These are phyloP conservation scores for Carpinus fangiana DNA, from an alignment of 306 rosid species.

Conservation along the genomic window DNA sequence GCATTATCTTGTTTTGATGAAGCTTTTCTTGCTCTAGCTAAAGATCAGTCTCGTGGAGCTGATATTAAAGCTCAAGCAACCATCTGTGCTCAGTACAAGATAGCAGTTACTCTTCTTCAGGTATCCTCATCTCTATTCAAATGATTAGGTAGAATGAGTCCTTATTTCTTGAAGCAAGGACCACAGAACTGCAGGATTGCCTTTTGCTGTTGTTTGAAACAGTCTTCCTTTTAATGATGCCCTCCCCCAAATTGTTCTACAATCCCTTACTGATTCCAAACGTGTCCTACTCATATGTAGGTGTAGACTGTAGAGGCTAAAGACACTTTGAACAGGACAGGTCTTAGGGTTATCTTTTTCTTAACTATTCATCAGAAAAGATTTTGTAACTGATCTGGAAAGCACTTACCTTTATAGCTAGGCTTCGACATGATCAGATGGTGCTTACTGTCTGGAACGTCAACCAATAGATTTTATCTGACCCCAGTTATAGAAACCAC, in stretches of 20 bases:
- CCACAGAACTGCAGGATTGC: neutral
- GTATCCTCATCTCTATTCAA: constrained; percentile 42
- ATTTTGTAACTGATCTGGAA: neutral
- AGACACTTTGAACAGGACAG: neutral
- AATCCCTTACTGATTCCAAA: neutral
- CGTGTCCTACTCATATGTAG: neutral
- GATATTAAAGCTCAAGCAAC: constrained; percentile 98
- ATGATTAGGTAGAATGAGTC: constrained; percentile 18
- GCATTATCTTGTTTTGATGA: constrained; percentile 94
- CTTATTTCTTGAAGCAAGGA: constrained; percentile 25
- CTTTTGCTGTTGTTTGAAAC: neutral
- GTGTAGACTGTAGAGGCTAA: neutral
- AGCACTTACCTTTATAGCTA: constrained; percentile 1
- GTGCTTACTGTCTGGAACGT: neutral
- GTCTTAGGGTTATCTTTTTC: neutral
- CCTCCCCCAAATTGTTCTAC: neutral
- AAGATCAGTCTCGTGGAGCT: constrained; percentile 93
- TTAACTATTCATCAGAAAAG: neutral
- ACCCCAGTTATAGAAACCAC: neutral
- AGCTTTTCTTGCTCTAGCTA: constrained; percentile 91
- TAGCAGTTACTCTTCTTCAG: constrained; percentile 91
- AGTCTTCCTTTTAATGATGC: neutral
- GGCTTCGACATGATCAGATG: neutral
- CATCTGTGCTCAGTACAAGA: constrained; percentile 97
- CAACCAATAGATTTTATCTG: neutral